Base-by-base conservation (phyloP, 2,329 filamentous ascomycete genomes). In the Fusarium sp. region DNA sequence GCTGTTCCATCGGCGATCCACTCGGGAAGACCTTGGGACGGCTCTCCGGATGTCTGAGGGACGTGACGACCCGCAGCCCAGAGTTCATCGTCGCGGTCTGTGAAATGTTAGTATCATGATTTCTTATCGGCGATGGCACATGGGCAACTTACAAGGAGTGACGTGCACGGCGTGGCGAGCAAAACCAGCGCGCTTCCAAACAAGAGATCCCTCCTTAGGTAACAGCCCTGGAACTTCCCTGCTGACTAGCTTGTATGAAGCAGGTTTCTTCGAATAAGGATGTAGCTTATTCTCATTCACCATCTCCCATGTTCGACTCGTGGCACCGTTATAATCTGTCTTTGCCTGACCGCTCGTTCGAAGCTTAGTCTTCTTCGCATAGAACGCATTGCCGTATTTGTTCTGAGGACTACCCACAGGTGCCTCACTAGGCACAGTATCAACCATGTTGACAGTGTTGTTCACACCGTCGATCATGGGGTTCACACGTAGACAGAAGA, bases 141-240 rank as follows among this genome's bases (percentile, higher is more conserved):
- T n/a, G n/a, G n/a, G n/a, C n/a, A n/a, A n/a, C 89, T 84, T 87
- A 95, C 92, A 97, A 74, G 91, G 92, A 0, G 94, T 97, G 11
- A 97, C 94, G 76, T 96, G 92, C 2, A 97, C 89, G 4, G 94
- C 91, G 76, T 97, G 93, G 36, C 93, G 83, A 0, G 94, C 93
- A 74, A 97, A 97, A 0, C 91, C 93, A 2, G 94, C 94, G 20
- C 94, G 86, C 80, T 97, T 97, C 91, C 93, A 97, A 8, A 97
- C 94, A 26, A 97, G 78, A 2, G 92, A 89, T 2, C 91, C 91
- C 65, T 91, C 88, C 81, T 94, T 96, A 4, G 94, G 93, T 11
- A 97, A 81, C 18, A 97, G 81, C 1, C 84, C 82, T 0, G 94
- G 92, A 0, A 95, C 91, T 75, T 97, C 94, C 44, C 94, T 85